A percentile compares a stretch with the other conserved stretches of the same genome.
Conservation (phyloP, 495 filamentous ascomycete species). For the Daldinia bambusicola region DNA sequence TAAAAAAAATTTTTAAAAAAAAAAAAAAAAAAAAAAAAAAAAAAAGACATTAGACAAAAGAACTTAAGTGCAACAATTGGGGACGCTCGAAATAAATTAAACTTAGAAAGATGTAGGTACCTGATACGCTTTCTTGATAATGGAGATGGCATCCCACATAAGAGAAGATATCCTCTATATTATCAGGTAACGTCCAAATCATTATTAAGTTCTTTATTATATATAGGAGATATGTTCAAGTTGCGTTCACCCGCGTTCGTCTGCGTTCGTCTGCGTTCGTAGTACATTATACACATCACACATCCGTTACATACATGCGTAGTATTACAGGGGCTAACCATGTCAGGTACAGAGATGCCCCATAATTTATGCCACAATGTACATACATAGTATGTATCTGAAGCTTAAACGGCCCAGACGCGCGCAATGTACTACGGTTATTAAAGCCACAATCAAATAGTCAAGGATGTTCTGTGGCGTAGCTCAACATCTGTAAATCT, state of each 20-base stretch:
- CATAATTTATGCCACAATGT: neutral
- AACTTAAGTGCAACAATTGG: no score
- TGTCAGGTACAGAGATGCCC: neutral
- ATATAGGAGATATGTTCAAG: no score
- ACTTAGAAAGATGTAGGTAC: no score
- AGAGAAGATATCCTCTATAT: neutral
- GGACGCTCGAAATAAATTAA: no score
- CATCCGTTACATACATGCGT: neutral
- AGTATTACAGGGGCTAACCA: neutral
- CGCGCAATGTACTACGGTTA: no score
- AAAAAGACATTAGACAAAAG: no score
- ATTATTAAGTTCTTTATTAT: no score
- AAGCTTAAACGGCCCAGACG: neutral
- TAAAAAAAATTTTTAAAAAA: no score
- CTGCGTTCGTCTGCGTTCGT: no score
- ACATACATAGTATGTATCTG: neutral
- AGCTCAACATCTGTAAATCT: constrained; percentile 12
- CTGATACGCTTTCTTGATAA: neutral
- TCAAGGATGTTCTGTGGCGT: constrained; percentile 13
- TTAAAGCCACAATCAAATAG: constrained; percentile 15
- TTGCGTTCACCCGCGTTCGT: no score
- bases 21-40: no score
- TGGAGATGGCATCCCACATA: neutral
- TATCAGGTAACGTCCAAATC: neutral
- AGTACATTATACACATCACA: neutral